Evolutionary conservation across 2,329 filamentous ascomycete species (phyloP).

Genomic region (Plenodomus biglobosus): DNA sequence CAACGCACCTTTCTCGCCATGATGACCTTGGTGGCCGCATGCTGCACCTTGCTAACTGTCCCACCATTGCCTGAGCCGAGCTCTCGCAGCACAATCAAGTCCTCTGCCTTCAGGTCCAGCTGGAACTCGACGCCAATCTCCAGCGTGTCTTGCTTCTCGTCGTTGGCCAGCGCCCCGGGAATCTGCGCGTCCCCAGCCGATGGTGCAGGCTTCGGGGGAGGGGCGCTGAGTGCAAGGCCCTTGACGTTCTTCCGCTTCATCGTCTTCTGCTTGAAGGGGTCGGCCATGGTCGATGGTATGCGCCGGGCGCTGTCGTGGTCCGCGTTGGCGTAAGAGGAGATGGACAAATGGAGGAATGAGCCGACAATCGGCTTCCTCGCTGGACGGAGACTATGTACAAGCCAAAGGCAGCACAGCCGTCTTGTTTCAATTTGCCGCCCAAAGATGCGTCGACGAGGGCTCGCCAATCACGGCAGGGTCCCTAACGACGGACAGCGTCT

Average conservation of each 20-base stretch:
- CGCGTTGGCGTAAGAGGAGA: slow-evolving; percentile 5
- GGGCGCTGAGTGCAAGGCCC: slow-evolving; percentile 82
- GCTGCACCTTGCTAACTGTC: slow-evolving; percentile 96
- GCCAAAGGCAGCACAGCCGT: slow-evolving; percentile 21
- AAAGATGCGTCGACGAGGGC: slow-evolving; percentile 36
- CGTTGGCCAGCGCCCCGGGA: slow-evolving; percentile 61
- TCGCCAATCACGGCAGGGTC: slow-evolving; percentile 42
- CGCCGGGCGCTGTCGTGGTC: slow-evolving; percentile 16
- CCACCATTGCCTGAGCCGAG: slow-evolving; percentile 95
- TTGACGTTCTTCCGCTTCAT: slow-evolving; percentile 99
- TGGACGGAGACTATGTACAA: slow-evolving; percentile 4
- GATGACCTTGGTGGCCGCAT: slow-evolving; percentile 88
- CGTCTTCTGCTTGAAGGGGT: slow-evolving; percentile 66
- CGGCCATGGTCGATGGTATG: slow-evolving; percentile 50
- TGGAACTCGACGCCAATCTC: slow-evolving; percentile 99
- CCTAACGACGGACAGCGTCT: slow-evolving; percentile 43
- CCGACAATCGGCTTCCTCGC: slow-evolving; percentile 12
- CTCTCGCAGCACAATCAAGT: slow-evolving; percentile 90
- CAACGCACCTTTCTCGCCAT: slow-evolving; percentile 91
- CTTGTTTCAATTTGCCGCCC: slow-evolving; percentile 42
- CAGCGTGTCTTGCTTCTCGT: slow-evolving; percentile 68
- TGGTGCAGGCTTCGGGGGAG: slow-evolving; percentile 69
- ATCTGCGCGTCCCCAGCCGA: slow-evolving; percentile 70
- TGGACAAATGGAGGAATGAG: slow-evolving; percentile 4
- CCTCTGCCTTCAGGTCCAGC: slow-evolving; percentile 85